These are phyloP conservation scores for Trifolium pratense DNA, from an alignment of 306 rosid genomes.

Conservation along the genomic window DNA sequence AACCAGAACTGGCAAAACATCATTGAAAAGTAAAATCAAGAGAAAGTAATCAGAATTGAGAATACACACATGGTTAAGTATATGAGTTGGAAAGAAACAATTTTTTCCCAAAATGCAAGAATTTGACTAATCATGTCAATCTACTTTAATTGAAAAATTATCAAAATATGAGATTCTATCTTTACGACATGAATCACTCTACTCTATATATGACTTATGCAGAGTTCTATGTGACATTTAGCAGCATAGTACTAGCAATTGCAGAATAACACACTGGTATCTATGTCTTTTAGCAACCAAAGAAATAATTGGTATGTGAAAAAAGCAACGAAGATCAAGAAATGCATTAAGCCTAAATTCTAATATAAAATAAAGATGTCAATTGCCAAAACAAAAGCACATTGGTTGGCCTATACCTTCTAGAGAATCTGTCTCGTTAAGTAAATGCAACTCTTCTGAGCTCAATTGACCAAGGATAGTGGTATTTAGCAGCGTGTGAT, in stretches of 20 bases:
- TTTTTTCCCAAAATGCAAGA: conserved; percentile 11
- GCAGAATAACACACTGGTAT: conserved; percentile 20
- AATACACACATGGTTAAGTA: conserved; percentile 36
- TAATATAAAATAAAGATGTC: conserved; percentile 19
- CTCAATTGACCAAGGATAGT: conserved; percentile 61
- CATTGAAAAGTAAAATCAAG: conserved; percentile 14
- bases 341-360: not conserved
- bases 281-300: conserved; percentile 2
- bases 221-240: conserved; percentile 5
- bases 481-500: conserved; percentile 84
- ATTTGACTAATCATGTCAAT: conserved; percentile 18
- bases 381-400: conserved; percentile 37
- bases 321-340: not conserved
- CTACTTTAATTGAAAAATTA: conserved; percentile 25
- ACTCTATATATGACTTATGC: not conserved
- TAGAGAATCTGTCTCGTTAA: conserved; percentile 60
- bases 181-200: not conserved
- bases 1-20: not conserved
- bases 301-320: conserved; percentile 18
- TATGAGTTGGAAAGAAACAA: conserved; percentile 11
- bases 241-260: conserved; percentile 14
- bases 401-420: conserved; percentile 55
- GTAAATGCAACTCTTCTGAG: conserved; percentile 67
- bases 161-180: conserved; percentile 1
- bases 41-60: not conserved